Base-by-base conservation (phyloP, 306 rosid genomes). In the Quercus gilva region DNA sequence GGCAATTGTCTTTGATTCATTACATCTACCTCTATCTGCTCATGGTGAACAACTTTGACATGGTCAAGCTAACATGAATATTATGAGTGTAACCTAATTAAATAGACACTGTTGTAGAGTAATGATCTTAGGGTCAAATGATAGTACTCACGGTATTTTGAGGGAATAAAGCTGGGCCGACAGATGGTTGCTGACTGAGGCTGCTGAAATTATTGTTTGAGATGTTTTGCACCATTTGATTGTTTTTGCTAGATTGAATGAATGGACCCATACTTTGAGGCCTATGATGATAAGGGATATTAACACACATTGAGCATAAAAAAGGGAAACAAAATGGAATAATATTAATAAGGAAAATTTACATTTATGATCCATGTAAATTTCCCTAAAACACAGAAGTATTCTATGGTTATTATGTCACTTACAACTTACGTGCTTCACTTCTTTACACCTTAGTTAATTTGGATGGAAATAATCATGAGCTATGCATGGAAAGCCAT, bases 1-100 rank as follows among this genome's bases (percentile, higher is more conserved):
- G 37, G 23, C 45, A 41, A 6, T 35, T 5, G 45, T n/a, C 23
- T 28, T 26, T 71, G 81, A 55, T 81, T 71, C 45, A 11, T 71
- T 76, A 19, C 29, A 61, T 45, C 69, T 13, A 11, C 7, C 67
- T 43, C 78, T 26, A 64, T 82, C 78, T 77, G 81, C 57, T 72
- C 72, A 33, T 18, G 5, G 13, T 67, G 26, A 67, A 67, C 25
- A 67, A 19, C 25, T 67, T 31, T 67, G 72, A 33, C 45, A 26
- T 25, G 33, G 45, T 33, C 71, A 65, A 31, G 33, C 49, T 29
- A 31, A 65, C 21, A 65, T 65, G 23, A 33, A 67, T 14, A 23
- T 59, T 11, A 67, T 33, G 10, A 67, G 17, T 4, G 15, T 18
- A 67, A 20, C 52, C 26, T 18, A 33, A 67, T 33, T 6, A 35